Evolutionary conservation across 2,329 filamentous ascomycete genomes (phyloP).

Genomic region (Colletotrichum tropicicola): DNA sequence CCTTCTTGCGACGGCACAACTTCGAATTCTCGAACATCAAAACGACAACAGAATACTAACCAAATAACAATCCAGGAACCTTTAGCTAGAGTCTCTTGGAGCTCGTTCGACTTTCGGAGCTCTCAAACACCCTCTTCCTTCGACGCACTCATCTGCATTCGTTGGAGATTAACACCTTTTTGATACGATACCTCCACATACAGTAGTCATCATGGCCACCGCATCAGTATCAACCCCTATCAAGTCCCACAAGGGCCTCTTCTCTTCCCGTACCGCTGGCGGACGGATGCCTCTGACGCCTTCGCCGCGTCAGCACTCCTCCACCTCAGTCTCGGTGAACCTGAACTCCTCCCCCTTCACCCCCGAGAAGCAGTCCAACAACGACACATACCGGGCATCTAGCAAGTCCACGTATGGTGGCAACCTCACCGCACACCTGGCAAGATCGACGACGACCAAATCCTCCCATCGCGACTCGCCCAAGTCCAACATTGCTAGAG

Average conservation of each 20-base stretch:
- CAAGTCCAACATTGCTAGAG: conserved; percentile 93
- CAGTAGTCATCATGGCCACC: conserved; percentile 75
- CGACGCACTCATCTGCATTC: conserved; percentile 58
- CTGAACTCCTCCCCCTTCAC: conserved; percentile 80
- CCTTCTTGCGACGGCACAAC: conserved; percentile 50
- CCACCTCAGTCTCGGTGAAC: conserved; percentile 58
- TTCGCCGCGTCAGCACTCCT: conserved; percentile 78
- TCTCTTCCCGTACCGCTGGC: conserved; percentile 91
- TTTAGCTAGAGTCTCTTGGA: conserved; percentile 70
- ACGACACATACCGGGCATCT: conserved; percentile 58
- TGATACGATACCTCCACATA: conserved; percentile 43
- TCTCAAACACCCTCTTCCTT: conserved; percentile 42
- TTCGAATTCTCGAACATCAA: conserved; percentile 60
- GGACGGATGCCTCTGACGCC: conserved; percentile 95
- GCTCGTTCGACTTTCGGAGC: conserved; percentile 57
- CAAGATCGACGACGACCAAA: conserved; percentile 72
- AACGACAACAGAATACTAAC: conserved; percentile 55
- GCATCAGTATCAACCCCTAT: conserved; percentile 86
- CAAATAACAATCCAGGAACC: conserved; percentile 63
- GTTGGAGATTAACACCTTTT: conserved; percentile 48
- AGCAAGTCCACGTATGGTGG: conserved; percentile 82
- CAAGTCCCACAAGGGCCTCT: conserved; percentile 94
- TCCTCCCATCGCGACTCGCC: conserved; percentile 83
- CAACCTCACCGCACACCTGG: conserved; percentile 82
- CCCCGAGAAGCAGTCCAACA: conserved; percentile 67